Percentiles rank a stretch among this genome's conserved stretches.
These are phyloP conservation scores for Firmiana major DNA, from an alignment of 345 rosid genomes.

Conservation along the genomic window DNA sequence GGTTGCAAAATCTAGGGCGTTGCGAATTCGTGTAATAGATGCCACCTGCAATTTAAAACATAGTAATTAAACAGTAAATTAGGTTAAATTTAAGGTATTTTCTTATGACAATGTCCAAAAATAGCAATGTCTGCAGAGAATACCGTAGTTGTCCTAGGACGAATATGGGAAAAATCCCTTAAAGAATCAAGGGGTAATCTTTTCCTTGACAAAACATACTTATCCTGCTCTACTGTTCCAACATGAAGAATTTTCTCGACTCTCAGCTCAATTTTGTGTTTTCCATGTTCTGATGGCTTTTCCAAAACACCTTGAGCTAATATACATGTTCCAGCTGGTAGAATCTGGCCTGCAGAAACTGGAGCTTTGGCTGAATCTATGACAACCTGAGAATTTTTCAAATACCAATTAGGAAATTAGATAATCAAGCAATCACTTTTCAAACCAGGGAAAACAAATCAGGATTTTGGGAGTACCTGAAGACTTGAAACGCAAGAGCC, in stretches of 20 bases:
- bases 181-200: slow-evolving; percentile 61
- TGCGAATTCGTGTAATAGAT: slow-evolving; percentile 64
- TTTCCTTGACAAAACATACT: slow-evolving; percentile 63
- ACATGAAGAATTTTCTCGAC: slow-evolving; percentile 69
- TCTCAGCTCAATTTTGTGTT: slow-evolving; percentile 51
- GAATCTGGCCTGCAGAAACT: slow-evolving; percentile 38
- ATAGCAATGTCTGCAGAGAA: slow-evolving; percentile 4
- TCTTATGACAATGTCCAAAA: neutral
- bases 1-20: slow-evolving; percentile 57
- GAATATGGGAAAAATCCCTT: slow-evolving; percentile 73
- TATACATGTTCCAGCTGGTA: slow-evolving; percentile 63
- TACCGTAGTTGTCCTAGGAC: slow-evolving; percentile 87
- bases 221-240: slow-evolving; percentile 58
- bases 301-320: slow-evolving; percentile 61
- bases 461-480: slow-evolving; percentile 39
- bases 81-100: neutral
- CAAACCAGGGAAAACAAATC: neutral
- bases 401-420: neutral
- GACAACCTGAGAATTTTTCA: slow-evolving; percentile 43
- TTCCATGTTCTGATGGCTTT: slow-evolving; percentile 25
- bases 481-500: slow-evolving; percentile 63
- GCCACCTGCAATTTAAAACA: slow-evolving; percentile 53
- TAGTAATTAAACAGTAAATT: neutral
- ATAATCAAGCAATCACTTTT: neutral
- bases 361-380: slow-evolving; percentile 49